Evolutionary conservation across 1,284 basidiomycete genomes (phyloP), one percentile per base, ranked within the genome.

Genomic region (Fomitopsis pinicola): DNA sequence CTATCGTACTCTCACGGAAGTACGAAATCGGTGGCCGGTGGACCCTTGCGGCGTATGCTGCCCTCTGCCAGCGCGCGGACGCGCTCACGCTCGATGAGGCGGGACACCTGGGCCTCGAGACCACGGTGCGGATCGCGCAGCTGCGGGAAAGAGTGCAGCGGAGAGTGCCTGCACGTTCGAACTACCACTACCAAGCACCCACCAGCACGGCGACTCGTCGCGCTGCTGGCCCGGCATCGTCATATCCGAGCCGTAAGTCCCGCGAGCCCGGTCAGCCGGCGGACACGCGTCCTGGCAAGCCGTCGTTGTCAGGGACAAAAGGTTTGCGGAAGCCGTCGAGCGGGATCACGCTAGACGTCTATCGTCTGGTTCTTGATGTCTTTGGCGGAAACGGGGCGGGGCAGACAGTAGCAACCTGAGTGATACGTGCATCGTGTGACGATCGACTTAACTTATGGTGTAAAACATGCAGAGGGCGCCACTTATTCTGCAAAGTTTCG

Each of bases 31-130:
- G 52, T 42, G 62, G 62, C 0, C 60, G 64, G 19, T 71, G 71
- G 63, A 60, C 71, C 1, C 60, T 69, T 33, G 48, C 62, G 0
- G 71, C 73, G 0, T 75, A 73, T 62, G 64, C 63, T 9, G 65
- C 66, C 1, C 71, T 75, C 42, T 73, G 68, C 62, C 63, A 66
- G 22, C 67, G 73, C 6, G 35, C 63, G 0, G 64, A 68, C 7
- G 67, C 72, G 4, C 63, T 75, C 19, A 62, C 63, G 26, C 3
- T 72, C 3, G 65, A 66, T 10, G 74, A 75, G 59, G 73, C 67
- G 6, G n/a, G 57, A 0, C 63, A 63, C 5, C 63, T 76, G 5
- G 73, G 74, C 0, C 59, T 73, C 19, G 69, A 73, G 22, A 68
- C 64, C 1, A 57, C 66, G 1, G 42, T 67, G 40, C 68, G 64